Evolutionary conservation across 768 basidiomycete genomes (phyloP).

Genomic region (Piloderma croceum): DNA sequence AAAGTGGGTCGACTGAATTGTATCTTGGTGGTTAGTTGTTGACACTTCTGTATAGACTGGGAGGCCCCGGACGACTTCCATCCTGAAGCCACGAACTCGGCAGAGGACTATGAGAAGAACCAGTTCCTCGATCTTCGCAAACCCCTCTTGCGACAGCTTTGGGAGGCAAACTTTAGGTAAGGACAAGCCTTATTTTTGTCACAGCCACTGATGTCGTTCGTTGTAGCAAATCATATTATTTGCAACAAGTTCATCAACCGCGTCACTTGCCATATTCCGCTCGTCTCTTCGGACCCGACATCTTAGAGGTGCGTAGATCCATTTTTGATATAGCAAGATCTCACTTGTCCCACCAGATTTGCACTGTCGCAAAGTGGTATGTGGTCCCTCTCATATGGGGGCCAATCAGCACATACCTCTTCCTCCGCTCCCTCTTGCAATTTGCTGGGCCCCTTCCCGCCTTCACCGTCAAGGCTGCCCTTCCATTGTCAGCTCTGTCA

Average conservation of each 20-base stretch:
- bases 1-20: slow-evolving; percentile 47
- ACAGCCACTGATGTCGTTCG: slow-evolving; percentile 2
- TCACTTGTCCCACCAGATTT: slow-evolving; percentile 38
- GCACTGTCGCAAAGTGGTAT: slow-evolving; percentile 89
- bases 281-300: slow-evolving; percentile 75
- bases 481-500: slow-evolving; percentile 46
- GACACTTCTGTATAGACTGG: slow-evolving; percentile 55
- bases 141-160: slow-evolving; percentile 83
- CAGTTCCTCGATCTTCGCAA: slow-evolving; percentile 86
- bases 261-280: slow-evolving; percentile 81
- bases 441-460: slow-evolving; percentile 63
- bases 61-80: slow-evolving; percentile 85
- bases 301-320: slow-evolving; percentile 61
- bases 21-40: slow-evolving; percentile 6
- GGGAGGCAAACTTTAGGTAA: slow-evolving; percentile 79
- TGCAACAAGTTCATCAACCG: slow-evolving; percentile 96
- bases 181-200: slow-evolving; percentile 13
- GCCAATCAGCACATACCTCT: slow-evolving; percentile 77
- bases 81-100: slow-evolving; percentile 82
- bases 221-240: slow-evolving; percentile 85
- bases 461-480: slow-evolving; percentile 50
- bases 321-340: slow-evolving; percentile 2
- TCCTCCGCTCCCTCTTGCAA: slow-evolving; percentile 76
- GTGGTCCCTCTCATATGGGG: slow-evolving; percentile 89
- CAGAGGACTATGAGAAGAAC: slow-evolving; percentile 80